Evolutionary conservation across 495 filamentous ascomycete genomes (phyloP).

Genomic region (Penicillium coprophilum): DNA sequence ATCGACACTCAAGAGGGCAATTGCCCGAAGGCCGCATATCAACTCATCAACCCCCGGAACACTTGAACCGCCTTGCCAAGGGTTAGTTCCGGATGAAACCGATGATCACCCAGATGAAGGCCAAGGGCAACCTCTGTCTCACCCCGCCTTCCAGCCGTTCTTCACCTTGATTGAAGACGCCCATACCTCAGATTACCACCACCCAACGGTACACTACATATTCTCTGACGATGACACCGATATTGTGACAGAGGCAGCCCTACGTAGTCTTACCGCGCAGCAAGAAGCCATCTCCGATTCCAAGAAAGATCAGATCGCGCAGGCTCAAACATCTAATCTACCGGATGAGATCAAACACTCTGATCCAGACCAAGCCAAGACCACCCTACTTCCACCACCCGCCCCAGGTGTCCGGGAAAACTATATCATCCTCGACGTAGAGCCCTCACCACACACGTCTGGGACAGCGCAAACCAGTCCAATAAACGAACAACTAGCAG

Average conservation of each 20-base stretch:
- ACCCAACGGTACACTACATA: slow-evolving; percentile 83
- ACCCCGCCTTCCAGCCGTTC: slow-evolving; percentile 47
- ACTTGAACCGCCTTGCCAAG: slow-evolving; percentile 14
- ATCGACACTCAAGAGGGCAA: slow-evolving; percentile 22
- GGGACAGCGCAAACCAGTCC: slow-evolving; percentile 1
- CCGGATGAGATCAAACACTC: slow-evolving; percentile 19
- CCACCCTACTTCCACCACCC: slow-evolving; percentile 37
- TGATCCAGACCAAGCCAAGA: slow-evolving; percentile 21
- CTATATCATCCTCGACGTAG: slow-evolving; percentile 47
- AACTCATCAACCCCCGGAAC: slow-evolving; percentile 8
- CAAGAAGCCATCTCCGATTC: slow-evolving; percentile 21
- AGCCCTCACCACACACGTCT: slow-evolving; percentile 18
- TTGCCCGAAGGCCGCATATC: slow-evolving; percentile 14
- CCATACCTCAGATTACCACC: slow-evolving; percentile 57
- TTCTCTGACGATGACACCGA: slow-evolving; percentile 76
- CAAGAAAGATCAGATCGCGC: slow-evolving; percentile 20
- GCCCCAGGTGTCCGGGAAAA: slow-evolving; percentile 44
- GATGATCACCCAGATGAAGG: slow-evolving; percentile 14
- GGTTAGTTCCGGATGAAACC: slow-evolving; percentile 10
- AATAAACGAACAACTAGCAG: slow-evolving; percentile 4
- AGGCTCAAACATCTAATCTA: slow-evolving; percentile 2
- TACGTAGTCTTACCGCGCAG: slow-evolving; percentile 42
- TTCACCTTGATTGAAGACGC: slow-evolving; percentile 55
- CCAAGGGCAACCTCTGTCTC: slow-evolving; percentile 8
- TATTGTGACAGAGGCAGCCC: slow-evolving; percentile 56